A percentile compares a stretch with the other conserved stretches of the same genome.
These are phyloP conservation scores for Perkinsus marinus DNA, from an alignment of 169 alveolate genomes.

Conservation along the genomic window DNA sequence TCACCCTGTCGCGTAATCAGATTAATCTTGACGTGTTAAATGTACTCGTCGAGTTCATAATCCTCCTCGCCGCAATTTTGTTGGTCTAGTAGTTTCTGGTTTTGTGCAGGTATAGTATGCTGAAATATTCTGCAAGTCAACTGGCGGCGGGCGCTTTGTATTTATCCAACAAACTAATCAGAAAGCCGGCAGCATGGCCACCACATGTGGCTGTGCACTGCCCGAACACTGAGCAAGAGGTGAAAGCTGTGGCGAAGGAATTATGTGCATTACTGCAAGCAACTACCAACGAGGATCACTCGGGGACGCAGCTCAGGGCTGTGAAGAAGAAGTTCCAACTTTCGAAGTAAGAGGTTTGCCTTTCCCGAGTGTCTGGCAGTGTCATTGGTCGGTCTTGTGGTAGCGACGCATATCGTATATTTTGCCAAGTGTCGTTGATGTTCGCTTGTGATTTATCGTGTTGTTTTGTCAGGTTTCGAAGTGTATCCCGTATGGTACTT, in stretches of 20 bases:
- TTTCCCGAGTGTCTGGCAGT: too few species aligned
- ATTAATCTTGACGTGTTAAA: too few species aligned
- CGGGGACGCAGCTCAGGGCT: not conserved
- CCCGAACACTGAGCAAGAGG: constrained; percentile 1
- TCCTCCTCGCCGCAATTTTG: too few species aligned
- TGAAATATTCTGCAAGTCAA: not conserved
- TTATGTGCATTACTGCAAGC: not conserved
- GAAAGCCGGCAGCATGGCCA: not conserved
- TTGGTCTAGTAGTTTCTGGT: not conserved
- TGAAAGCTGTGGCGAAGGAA: constrained; percentile 6
- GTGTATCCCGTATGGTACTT: not conserved
- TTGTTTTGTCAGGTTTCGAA: not conserved
- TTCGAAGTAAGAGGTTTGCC: not conserved
- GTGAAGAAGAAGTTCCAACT: not conserved
- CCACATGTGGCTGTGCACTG: not conserved
- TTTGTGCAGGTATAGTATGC: not conserved
- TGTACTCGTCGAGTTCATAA: too few species aligned
- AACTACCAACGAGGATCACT: not conserved
- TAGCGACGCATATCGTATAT: too few species aligned
- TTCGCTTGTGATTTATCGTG: not conserved
- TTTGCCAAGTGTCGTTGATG: too few species aligned
- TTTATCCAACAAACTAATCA: not conserved
- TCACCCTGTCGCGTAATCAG: too few species aligned
- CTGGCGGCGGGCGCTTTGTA: not conserved
- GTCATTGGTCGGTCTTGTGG: too few species aligned